Base-by-base conservation (phyloP, 768 basidiomycete species). In the Boletus rufocinnamomeus region DNA sequence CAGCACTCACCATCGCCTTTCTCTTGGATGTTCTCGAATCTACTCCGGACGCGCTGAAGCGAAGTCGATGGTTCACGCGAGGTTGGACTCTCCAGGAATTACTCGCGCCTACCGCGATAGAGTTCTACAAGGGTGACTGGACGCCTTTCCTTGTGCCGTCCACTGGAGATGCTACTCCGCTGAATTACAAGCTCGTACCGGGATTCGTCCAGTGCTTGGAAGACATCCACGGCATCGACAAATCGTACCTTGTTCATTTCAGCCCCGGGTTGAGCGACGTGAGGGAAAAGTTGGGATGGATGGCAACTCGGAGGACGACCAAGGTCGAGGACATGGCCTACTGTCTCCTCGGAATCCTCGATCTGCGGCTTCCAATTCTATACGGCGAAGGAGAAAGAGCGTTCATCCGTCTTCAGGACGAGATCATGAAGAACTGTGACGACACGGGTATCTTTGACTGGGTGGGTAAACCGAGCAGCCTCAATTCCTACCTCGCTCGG, bases 11-110 rank as follows among this genome's bases (percentile, higher is more conserved):
- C n/a, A 58, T 73, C 28, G 64, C 68, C n/a, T 68, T 72, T 52
- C 61, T 73, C 9, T 17, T 45, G 27, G 69, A 71, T 17, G 66
- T 71, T 30, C 55, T 56, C 37, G 44, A 57, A 5, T 40, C 59
- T 19, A 61, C 58, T 1, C 32, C 34, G 2, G 60, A 61, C 0
- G 62, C 62, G 11, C 63, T 72, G 55, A 57, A 47, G 45, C 57
- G 28, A 0, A 69, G 70, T 32, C 57, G 56, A 6, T 71, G 67
- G 70, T 70, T 71, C 40, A 66, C 59, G 1, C 58, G 67, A 16
- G 67, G 67, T 6, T 68, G 64, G 69, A 72, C 69, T n/a, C 68
- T 71, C 14, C 69, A 71, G 37, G 69, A 72, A 38, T 17, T 71
- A 45, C 68, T 71, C n/a, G 68, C 70, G 9, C 63, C 70, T 1